Base-by-base conservation (phyloP, 2,329 filamentous ascomycete genomes). In the Verticillium nubilum region DNA sequence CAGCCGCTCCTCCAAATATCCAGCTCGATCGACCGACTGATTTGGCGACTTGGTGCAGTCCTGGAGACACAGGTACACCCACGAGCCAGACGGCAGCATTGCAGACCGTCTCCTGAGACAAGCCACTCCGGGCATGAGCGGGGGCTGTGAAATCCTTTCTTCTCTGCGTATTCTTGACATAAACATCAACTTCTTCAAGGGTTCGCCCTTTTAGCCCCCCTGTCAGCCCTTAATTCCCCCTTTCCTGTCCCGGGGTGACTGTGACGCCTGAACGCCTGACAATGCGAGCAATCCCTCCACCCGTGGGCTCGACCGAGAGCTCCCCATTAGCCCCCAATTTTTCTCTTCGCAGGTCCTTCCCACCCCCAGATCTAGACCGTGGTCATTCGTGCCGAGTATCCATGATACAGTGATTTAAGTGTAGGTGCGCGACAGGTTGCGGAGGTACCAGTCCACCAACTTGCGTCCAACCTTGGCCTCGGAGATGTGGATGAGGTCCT, bases 401-500 rank as follows among this genome's bases (percentile, higher is more conserved):
- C 17, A n/a, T 47, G 42, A n/a, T 23, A 7, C n/a, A n/a, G 7
- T 47, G 42, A 28, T 50, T 60, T 58, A 79, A 64, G 89, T 96
- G 82, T 99, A 99, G 61, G 93, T 96, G 74, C 95, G 89, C 62
- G 93, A 91, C 71, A 99, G 82, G 82, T 99, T 99, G 73, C 95
- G 89, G 73, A 99, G 86, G 77, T 99, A 99, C 95, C 95, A 99
- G 78, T 99, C 95, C 66, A 99, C 94, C 71, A 99, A 82, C 80
- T 95, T 96, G 70, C 95, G 86, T 72, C 95, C 95, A 62, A 97
- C 92, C 88, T 99, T 99, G 67, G 94, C 94, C 80, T 99, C 95
- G 61, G 94, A 97, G 68, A 99, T 95, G 78, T 99, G 95, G 75
- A 99, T 99, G 70, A 99, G 80, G 74, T 99, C 94, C 89, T 92